These are phyloP conservation scores for Ananas comosus DNA, from an alignment of 176 grass and related monocot species.

Conservation along the genomic window DNA sequence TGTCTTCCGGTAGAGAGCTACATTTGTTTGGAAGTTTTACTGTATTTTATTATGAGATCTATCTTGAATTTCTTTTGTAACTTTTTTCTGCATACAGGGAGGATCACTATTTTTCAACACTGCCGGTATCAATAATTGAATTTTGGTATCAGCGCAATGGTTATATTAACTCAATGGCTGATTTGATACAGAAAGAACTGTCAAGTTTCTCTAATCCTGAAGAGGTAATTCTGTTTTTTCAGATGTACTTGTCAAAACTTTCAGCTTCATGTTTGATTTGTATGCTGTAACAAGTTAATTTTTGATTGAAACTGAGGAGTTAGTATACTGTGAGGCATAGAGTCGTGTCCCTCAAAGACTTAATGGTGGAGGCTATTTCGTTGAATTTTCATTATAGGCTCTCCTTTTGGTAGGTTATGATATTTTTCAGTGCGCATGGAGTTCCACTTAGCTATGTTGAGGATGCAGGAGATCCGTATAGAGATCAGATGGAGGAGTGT, in stretches of 20 bases:
- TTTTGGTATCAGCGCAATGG: constrained; percentile 94
- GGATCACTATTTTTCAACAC: constrained; percentile 71
- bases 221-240: constrained; percentile 42
- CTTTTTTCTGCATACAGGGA: constrained; percentile 39
- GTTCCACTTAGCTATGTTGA: constrained; percentile 88
- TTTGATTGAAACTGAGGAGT: too few relatives aligned
- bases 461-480: constrained; percentile 91
- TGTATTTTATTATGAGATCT: constrained; percentile 1
- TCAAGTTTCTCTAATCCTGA: constrained; percentile 49
- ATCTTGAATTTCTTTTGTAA: background rate
- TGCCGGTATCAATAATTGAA: constrained; percentile 87
- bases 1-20: constrained; percentile 45
- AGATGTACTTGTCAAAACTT: background rate
- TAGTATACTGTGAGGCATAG: too few relatives aligned
- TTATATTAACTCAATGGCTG: constrained; percentile 90
- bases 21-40: constrained; percentile 4
- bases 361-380: background rate
- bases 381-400: constrained; percentile 20
- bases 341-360: background rate
- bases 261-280: background rate
- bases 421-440: constrained; percentile 99
- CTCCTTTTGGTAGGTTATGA: constrained; percentile 58
- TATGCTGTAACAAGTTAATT: background rate
- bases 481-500: constrained; percentile 97
- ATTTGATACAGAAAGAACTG: constrained; percentile 74